Evolutionary conservation across 2,329 filamentous ascomycete genomes (phyloP).

Genomic region (Bipolaris gigantea): DNA sequence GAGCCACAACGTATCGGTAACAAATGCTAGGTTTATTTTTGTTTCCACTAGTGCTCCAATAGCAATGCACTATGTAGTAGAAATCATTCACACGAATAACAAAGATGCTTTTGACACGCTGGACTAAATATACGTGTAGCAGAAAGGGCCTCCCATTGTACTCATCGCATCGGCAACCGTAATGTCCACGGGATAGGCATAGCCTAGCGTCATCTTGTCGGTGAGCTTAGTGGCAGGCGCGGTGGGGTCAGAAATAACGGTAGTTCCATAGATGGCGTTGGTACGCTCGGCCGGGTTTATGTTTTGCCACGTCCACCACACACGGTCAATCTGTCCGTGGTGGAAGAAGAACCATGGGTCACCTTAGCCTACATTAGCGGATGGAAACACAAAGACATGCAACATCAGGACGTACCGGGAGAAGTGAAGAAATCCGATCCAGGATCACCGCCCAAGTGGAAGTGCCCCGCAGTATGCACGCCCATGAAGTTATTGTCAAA

Average conservation of each 20-base stretch:
- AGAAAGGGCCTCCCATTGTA: slow-evolving; percentile 52
- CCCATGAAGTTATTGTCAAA: slow-evolving; percentile 38
- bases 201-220: slow-evolving; percentile 47
- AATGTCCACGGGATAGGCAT: slow-evolving; percentile 37
- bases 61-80: not conserved
- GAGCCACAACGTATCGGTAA: not conserved
- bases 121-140: slow-evolving; percentile 48
- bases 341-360: slow-evolving; percentile 48
- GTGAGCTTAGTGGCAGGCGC: slow-evolving; percentile 52
- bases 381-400: not conserved
- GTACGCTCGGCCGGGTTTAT: slow-evolving; percentile 44
- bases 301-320: slow-evolving; percentile 56
- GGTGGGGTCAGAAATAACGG: slow-evolving; percentile 49
- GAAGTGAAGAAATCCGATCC: slow-evolving; percentile 51
- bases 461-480: slow-evolving; percentile 52
- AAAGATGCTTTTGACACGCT: not conserved
- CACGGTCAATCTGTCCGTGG: slow-evolving; percentile 52
- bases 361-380: slow-evolving; percentile 35
- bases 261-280: slow-evolving; percentile 47
- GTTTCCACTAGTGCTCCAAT: not conserved
- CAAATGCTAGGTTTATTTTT: slow-evolving; percentile 1
- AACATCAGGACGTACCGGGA: slow-evolving; percentile 28
- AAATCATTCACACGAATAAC: slow-evolving; percentile 11
- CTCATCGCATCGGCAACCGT: slow-evolving; percentile 48
- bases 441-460: slow-evolving; percentile 48